These are phyloP conservation scores for Pouteria campechiana DNA, from an alignment of 179 eudicot species.

Conservation along the genomic window DNA sequence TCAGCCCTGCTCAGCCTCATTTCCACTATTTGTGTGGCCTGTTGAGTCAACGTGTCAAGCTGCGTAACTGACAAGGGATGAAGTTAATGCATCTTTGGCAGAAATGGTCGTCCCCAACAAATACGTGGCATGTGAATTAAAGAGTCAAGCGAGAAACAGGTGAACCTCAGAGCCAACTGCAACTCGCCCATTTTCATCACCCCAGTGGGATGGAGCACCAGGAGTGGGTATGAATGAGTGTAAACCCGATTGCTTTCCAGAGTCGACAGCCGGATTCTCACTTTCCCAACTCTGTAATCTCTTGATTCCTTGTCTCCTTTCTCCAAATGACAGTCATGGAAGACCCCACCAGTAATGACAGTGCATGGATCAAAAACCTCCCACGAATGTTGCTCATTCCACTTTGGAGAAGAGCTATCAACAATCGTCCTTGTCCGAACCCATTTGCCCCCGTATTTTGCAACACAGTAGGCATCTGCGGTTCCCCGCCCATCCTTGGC, in stretches of 20 bases:
- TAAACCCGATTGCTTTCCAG: slow-evolving; percentile 80
- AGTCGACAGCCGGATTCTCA: slow-evolving; percentile 66
- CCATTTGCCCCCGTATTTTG: slow-evolving; percentile 90
- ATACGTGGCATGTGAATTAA: slow-evolving; percentile 66
- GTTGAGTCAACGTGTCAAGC: slow-evolving; percentile 60
- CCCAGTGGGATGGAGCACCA: slow-evolving; percentile 78
- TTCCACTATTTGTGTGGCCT: slow-evolving; percentile 60
- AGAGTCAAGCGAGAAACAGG: slow-evolving; percentile 64
- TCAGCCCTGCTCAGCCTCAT: slow-evolving; percentile 58
- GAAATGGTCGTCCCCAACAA: slow-evolving; percentile 55
- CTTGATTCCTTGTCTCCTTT: slow-evolving; percentile 44
- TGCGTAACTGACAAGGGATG: slow-evolving; percentile 74
- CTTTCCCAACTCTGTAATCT: slow-evolving; percentile 84
- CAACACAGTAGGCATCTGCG: slow-evolving; percentile 80
- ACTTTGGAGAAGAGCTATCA: slow-evolving; percentile 62
- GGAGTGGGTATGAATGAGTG: slow-evolving; percentile 79
- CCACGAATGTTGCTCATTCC: slow-evolving; percentile 98
- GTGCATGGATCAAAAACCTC: slow-evolving; percentile 93
- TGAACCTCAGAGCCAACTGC: slow-evolving; percentile 71
- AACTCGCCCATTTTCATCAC: slow-evolving; percentile 94
- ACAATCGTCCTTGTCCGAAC: slow-evolving; percentile 76
- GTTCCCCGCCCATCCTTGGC: slow-evolving; percentile 64
- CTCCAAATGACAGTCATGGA: slow-evolving; percentile 62
- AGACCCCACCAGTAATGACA: slow-evolving; percentile 69
- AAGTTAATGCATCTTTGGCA: slow-evolving; percentile 84